Evolutionary conservation across 1,139 yeast species (phyloP), one percentile per base, ranked within the genome.

Genomic region (Yamadazyma oceani): DNA sequence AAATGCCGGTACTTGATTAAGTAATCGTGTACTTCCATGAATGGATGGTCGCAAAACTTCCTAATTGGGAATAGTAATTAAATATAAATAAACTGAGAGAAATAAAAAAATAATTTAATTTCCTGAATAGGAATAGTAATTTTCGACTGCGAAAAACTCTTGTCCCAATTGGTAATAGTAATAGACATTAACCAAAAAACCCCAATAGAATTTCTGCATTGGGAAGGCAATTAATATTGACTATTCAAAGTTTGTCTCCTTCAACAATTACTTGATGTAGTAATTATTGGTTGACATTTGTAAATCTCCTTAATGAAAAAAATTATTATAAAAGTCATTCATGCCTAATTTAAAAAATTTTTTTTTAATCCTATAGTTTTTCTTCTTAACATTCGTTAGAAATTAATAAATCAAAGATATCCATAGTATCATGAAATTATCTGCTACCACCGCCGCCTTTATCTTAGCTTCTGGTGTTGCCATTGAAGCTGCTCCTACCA

Each of bases 401-500:
- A 32, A 13, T 12, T 4, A 24, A n/a, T 15, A 15, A 27, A 15
- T n/a, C n/a, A n/a, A n/a, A n/a, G n/a, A n/a, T n/a, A n/a, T n/a
- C n/a, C 22, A 13, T 16, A 10, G 4, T 10, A 27, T 15, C 8
- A 29, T 29, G 32, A 29, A 19, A 29, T 19, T 29, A 8, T 16
- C 23, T 14, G 19, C 40, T 17, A 22, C 42, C n/a, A 31, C 45
- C 33, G 42, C 41, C 43, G 57, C 73, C 28, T 51, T 66, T 43
- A 51, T 57, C 35, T 55, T 67, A 49, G 69, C 72, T 25, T 52
- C 60, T 34, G 44, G 61, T 37, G 50, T 66, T 17, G 45, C 60
- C 8, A 61, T 62, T 27, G 43, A 54, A 29, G 74, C 73, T 40
- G 65, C 69, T 27, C 73, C 75, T 36, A 53, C 62, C 26, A 40